Conservation (phyloP, 352 stramenopile species). For the Elongisporangium undulatum region DNA sequence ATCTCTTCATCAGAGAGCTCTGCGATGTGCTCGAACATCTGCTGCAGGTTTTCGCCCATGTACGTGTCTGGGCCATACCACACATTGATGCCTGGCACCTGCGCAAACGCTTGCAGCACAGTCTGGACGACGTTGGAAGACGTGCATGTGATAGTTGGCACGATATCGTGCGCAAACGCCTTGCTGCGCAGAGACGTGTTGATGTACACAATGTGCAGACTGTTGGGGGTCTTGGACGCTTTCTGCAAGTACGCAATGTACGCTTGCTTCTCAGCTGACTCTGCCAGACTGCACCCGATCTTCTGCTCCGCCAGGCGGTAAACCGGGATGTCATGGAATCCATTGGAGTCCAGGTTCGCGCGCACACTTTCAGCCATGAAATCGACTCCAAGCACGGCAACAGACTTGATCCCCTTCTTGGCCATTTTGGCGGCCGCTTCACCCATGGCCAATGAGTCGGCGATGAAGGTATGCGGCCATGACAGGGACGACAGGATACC, state of each 20-base stretch:
- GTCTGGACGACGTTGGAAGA: constrained; percentile 96
- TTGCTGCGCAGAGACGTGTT: constrained; percentile 98
- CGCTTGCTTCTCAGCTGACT: constrained; percentile 89
- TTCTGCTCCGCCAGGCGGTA: constrained; percentile 90
- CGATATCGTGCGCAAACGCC: constrained; percentile 89
- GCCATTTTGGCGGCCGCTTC: constrained; percentile 96
- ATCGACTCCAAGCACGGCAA: constrained; percentile 95
- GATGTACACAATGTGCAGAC: constrained; percentile 98
- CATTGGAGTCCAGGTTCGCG: constrained; percentile 92
- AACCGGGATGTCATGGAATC: constrained; percentile 90
- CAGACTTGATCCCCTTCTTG: constrained; percentile 77
- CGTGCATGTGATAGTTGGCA: constrained; percentile 97
- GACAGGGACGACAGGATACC: constrained; percentile 77
- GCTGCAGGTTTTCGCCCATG: constrained; percentile 97
- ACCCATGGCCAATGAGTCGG: constrained; percentile 97
- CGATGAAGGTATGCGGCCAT: constrained; percentile 92
- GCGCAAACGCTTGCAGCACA: constrained; percentile 91
- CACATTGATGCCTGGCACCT: constrained; percentile 90
- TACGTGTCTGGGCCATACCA: constrained; percentile 96
- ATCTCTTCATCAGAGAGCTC: constrained; percentile 82
- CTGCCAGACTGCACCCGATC: constrained; percentile 95
- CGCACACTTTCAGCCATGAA: constrained; percentile 97
- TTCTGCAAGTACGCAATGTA: constrained; percentile 94
- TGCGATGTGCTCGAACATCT: constrained; percentile 88
- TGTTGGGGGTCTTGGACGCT: constrained; percentile 80